Evolutionary conservation across 164 flowering plant genomes (phyloP).

Genomic region (Brasenia schreberi): DNA sequence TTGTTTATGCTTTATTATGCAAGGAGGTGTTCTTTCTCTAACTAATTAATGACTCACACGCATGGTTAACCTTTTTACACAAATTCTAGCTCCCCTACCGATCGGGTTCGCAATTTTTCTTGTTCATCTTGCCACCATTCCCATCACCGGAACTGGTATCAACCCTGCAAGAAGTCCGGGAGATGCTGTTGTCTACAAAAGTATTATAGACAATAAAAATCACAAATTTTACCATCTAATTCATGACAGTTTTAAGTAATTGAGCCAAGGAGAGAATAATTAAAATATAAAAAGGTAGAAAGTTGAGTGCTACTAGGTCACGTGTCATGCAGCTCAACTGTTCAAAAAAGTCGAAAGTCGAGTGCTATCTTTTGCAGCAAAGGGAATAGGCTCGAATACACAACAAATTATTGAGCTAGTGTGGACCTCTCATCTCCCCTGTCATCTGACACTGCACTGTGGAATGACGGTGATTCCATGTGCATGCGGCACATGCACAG

Average conservation of each 20-base stretch:
- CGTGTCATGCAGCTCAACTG: neutral
- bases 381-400: too few species aligned
- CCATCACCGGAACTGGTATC: conserved; percentile 63
- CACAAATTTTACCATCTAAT: neutral
- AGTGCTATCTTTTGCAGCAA: neutral
- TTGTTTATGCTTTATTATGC: too few species aligned
- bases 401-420: too few species aligned
- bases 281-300: neutral
- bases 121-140: conserved; percentile 69
- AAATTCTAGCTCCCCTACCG: conserved; percentile 56
- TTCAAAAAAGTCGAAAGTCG: neutral
- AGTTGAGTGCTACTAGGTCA: neutral
- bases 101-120: conserved; percentile 63
- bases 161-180: conserved; percentile 72
- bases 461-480: too few species aligned
- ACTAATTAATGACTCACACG: too few species aligned
- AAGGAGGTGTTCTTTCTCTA: too few species aligned
- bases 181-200: conserved; percentile 52
- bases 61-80: conserved; percentile 1
- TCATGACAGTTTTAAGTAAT: neutral
- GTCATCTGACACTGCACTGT: too few species aligned
- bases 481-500: neutral
- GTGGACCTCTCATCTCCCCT: too few species aligned
- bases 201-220: neutral
- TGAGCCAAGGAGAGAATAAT: neutral